phyloP scores from a whole-genome alignment of 768 basidiomycete species.

The Kwoniella botswanensis region DNA sequence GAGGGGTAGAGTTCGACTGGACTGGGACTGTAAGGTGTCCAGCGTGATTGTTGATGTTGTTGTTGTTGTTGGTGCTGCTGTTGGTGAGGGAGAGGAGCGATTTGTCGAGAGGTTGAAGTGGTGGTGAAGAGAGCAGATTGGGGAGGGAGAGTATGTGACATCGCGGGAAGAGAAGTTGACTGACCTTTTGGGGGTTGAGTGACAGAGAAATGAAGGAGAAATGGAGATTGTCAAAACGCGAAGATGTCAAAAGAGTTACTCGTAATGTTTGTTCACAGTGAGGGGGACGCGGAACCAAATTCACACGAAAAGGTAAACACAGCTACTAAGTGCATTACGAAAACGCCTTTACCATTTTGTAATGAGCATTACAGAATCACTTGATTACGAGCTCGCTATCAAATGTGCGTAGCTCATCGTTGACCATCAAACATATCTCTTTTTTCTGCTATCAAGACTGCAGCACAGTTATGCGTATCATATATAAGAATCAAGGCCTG shows the following conservation, averaged over 20 bases:
- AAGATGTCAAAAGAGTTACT: not conserved
- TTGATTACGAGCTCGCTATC: slow-evolving; percentile 15
- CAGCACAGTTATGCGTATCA: not conserved
- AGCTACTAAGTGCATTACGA: not conserved
- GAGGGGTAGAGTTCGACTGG: slow-evolving; percentile 75
- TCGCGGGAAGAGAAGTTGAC: not conserved
- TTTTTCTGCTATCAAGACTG: not conserved
- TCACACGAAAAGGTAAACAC: not conserved
- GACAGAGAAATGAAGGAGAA: not conserved
- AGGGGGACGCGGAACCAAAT: not conserved
- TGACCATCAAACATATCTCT: not conserved
- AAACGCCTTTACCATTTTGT: not conserved
- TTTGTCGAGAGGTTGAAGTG: slow-evolving; percentile 21
- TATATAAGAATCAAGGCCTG: slow-evolving; percentile 20
- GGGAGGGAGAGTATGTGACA: slow-evolving; percentile 17
- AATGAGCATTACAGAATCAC: slow-evolving; percentile 7
- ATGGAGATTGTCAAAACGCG: not conserved
- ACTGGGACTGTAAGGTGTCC: slow-evolving; percentile 31
- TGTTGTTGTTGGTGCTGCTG: not conserved
- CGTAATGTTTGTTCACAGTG: not conserved
- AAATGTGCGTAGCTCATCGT: not conserved
- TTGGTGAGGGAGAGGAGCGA: slow-evolving; percentile 22
- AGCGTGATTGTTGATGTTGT: not conserved
- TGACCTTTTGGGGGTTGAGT: not conserved
- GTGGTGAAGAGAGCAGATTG: not conserved